Percentiles rank a stretch among this genome's conserved stretches.
These are phyloP conservation scores for Gaeumannomyces sp. DNA, from an alignment of 2,329 filamentous ascomycete genomes.

Conservation along the genomic window DNA sequence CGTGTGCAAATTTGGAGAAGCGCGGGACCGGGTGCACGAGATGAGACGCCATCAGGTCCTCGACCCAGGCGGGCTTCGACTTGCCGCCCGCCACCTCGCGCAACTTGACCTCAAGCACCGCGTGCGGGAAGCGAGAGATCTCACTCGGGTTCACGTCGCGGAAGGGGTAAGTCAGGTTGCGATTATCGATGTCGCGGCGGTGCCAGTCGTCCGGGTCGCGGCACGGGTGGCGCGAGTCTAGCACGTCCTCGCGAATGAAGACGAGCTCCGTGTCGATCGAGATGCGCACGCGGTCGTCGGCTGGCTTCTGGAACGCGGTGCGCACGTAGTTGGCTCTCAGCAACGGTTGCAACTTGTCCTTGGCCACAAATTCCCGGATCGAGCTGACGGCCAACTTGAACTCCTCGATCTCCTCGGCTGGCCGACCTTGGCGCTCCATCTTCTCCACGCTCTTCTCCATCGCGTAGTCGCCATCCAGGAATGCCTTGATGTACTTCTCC, in stretches of 20 bases:
- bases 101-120: slow-evolving; percentile 88
- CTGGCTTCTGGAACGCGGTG: slow-evolving; percentile 93
- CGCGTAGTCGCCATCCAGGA: slow-evolving; percentile 79
- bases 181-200: slow-evolving; percentile 78
- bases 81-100: slow-evolving; percentile 39
- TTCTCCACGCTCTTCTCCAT: slow-evolving; percentile 89
- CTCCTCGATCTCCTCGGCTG: slow-evolving; percentile 57
- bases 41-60: slow-evolving; percentile 88
- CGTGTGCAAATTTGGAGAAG: slow-evolving; percentile 97
- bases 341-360: slow-evolving; percentile 73
- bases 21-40: slow-evolving; percentile 82
- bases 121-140: slow-evolving; percentile 83
- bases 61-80: slow-evolving; percentile 77
- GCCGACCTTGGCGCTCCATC: slow-evolving; percentile 70
- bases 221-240: slow-evolving; percentile 80
- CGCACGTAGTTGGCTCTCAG: slow-evolving; percentile 89
- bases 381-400: slow-evolving; percentile 68
- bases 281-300: slow-evolving; percentile 83
- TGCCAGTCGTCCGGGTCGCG: slow-evolving; percentile 88
- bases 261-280: slow-evolving; percentile 90
- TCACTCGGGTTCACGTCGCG: slow-evolving; percentile 82
- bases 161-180: slow-evolving; percentile 81
- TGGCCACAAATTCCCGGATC: slow-evolving; percentile 74
- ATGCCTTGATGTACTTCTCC: slow-evolving; percentile 85
- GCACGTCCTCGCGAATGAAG: slow-evolving; percentile 71